Conservation (phyloP, 805 yeast species). For the Candida peoriensis region DNA sequence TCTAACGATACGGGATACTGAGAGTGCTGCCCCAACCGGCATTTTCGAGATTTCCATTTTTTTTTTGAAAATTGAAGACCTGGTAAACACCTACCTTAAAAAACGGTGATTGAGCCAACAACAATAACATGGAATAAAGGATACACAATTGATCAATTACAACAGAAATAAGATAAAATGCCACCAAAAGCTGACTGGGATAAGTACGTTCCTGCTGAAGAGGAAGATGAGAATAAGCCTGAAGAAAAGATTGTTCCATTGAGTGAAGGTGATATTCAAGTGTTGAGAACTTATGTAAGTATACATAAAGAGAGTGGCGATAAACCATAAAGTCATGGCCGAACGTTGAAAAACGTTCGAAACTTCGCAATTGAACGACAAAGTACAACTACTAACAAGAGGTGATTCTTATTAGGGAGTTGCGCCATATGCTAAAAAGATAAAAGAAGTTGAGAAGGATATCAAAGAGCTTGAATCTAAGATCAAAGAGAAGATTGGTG, state of each 20-base stretch:
- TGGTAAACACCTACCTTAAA: no score
- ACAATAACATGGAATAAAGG: no score
- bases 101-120: no score
- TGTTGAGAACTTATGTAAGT: conserved; percentile 75
- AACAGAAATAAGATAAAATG: conserved; percentile 40
- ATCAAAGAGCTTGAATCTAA: conserved; percentile 76
- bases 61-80: no score
- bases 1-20: no score
- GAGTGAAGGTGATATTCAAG: conserved; percentile 96
- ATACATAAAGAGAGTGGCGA: conserved; percentile 1
- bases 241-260: conserved; percentile 81
- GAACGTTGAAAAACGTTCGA: not conserved
- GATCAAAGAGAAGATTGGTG: conserved; percentile 92
- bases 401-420: conserved; percentile 61
- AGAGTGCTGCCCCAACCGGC: no score
- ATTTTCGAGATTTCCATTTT: no score
- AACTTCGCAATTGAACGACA: not conserved
- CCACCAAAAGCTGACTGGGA: conserved; percentile 99
- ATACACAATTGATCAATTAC: not conserved
- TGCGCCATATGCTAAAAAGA: conserved; percentile 84
- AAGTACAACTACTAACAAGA: conserved; percentile 10
- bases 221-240: conserved; percentile 50
- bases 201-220: conserved; percentile 87
- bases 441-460: conserved; percentile 83
- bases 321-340: not conserved